Base-by-base conservation (phyloP, 495 filamentous ascomycete species). In the Podospora pseudoanserina region DNA sequence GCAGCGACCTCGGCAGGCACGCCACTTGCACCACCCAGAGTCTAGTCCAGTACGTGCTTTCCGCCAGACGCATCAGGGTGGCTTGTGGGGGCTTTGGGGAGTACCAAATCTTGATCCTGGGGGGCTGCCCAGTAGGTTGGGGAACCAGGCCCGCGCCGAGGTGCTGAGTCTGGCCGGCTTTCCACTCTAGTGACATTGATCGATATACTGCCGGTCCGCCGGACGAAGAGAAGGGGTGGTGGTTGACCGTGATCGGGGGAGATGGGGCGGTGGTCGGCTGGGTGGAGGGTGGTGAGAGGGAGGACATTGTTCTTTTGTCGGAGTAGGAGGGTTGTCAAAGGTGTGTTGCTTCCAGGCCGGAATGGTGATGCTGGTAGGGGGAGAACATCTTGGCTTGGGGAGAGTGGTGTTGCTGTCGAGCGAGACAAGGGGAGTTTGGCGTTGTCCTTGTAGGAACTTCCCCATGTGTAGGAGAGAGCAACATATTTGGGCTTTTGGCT, bases 1-100 rank as follows among this genome's bases (percentile, higher is more conserved):
- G 26, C 13, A 67, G 30, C 19, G 26, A 30, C 13, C 39, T 3
- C 28, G 72, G 59, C 32, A 74, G 65, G 16, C 72, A 72, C 19
- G 66, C 56, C 63, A 72, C 70, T n/a, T 74, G 72, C 15, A 70
- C 57, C n/a, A 74, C 65, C 70, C 72, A 73, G 1, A 72, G 60
- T 19, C 72, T 56, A 11, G 61, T 67, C 67, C 69, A 71, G 32
- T 70, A 73, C 2, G 66, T 39, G 60, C 68, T 70, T 19, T 53
- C 49, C 2, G 53, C 68, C n/a, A 67, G 63, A 13, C 60, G 23
- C 5, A 34, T 13, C 16, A 59, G 7, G 30, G 44, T 62, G 9
- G 23, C 32, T 2, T 61, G 28, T 23, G 64, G 23, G 26, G 64
- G 64, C n/a, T 0, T 58, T 3, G 55, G 55, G 13, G 55, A 58